phyloP scores from a whole-genome alignment of 345 rosid genomes.

The Syzygium aromaticum region DNA sequence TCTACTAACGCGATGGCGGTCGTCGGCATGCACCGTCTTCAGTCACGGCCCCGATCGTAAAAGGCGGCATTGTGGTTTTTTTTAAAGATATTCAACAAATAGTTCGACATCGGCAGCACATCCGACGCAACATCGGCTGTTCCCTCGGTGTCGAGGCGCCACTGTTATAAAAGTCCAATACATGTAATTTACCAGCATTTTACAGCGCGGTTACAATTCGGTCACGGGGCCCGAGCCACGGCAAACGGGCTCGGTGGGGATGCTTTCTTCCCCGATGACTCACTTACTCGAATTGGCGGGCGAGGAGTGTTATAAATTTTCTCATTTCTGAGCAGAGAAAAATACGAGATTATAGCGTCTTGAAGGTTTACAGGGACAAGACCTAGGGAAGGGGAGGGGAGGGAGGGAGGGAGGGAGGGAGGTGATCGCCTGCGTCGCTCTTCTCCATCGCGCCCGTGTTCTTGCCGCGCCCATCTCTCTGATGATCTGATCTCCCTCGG shows the following conservation, averaged over 20 bases:
- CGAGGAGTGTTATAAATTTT: not conserved
- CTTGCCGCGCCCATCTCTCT: not conserved
- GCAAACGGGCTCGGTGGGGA: not conserved
- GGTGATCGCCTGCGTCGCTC: not conserved
- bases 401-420: not conserved
- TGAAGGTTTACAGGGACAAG: not conserved
- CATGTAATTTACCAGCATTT: not conserved
- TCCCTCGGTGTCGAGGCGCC: not conserved
- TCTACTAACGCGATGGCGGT: not conserved
- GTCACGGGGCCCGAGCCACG: not conserved
- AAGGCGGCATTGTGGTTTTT: not conserved
- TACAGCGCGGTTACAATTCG: not conserved
- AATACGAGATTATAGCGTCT: too few relatives aligned
- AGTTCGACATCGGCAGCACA: not conserved
- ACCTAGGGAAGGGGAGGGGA: not conserved
- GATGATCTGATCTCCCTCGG: not conserved
- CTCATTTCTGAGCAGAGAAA: too few relatives aligned
- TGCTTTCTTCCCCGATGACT: too few relatives aligned
- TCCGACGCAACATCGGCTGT: not conserved
- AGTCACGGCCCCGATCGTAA: not conserved
- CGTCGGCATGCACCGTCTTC: not conserved
- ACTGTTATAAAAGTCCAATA: accelerated
- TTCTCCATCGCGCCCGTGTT: not conserved
- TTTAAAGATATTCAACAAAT: not conserved
- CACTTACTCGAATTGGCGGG: too few relatives aligned